A percentile compares a stretch with the other conserved stretches of the same genome.
phyloP scores from a whole-genome alignment of 257 asterid species.

The Datura wrightii region DNA sequence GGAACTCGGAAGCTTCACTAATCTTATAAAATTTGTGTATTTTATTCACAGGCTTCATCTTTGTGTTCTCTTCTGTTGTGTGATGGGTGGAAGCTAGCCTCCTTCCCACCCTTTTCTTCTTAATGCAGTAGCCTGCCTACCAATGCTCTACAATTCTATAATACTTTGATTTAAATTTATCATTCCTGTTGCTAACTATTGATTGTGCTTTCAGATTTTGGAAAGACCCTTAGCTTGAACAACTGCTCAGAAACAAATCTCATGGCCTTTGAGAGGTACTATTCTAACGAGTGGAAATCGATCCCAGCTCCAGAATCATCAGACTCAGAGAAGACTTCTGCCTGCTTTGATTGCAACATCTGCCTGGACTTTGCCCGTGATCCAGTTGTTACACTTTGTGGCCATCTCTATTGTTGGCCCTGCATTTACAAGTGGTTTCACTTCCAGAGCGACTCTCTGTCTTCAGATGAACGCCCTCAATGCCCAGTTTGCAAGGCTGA shows the following conservation, averaged over 20 bases:
- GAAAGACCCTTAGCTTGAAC: neutral
- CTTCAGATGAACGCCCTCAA: conserved; percentile 48
- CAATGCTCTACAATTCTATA: neutral
- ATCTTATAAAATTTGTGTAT: neutral
- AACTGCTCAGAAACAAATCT: neutral
- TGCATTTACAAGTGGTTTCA: conserved; percentile 86
- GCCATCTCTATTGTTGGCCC: conserved; percentile 95
- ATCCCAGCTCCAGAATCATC: conserved; percentile 43
- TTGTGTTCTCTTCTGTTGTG: neutral
- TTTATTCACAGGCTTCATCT: neutral
- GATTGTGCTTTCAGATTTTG: neutral
- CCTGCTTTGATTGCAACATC: conserved; percentile 85
- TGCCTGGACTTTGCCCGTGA: conserved; percentile 77
- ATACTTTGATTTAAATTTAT: neutral
- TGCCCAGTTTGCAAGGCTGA: conserved; percentile 93
- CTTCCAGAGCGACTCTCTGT: conserved; percentile 48
- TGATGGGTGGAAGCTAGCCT: neutral
- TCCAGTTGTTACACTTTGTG: conserved; percentile 85
- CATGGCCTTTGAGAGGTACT: conserved; percentile 67
- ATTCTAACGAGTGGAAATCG: conserved; percentile 60
- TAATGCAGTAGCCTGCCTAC: neutral
- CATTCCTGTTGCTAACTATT: neutral
- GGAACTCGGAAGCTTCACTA: neutral
- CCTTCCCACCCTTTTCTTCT: neutral
- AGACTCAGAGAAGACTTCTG: conserved; percentile 51